phyloP scores from a whole-genome alignment of 495 filamentous ascomycete genomes.

The Aspergillus ostianus region DNA sequence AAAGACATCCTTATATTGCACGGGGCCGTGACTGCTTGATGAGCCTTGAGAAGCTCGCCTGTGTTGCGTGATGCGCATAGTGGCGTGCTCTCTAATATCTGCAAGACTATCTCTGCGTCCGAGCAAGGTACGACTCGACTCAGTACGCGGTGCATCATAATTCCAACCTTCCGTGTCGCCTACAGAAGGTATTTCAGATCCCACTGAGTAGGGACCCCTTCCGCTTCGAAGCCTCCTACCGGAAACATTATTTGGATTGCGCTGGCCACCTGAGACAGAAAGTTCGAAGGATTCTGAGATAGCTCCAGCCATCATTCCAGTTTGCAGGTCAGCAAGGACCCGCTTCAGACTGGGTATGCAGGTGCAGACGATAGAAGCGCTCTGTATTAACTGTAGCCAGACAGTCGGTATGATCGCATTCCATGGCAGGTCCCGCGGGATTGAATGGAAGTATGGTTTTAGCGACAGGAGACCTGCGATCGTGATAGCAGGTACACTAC shows the following conservation, averaged over 20 bases:
- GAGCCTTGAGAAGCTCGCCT: background rate
- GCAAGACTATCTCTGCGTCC: too few species aligned
- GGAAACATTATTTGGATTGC: too few species aligned
- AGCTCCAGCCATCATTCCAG: conserved; percentile 19
- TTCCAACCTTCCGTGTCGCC: background rate
- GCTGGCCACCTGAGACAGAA: conserved; percentile 9
- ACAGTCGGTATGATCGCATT: conserved; percentile 15
- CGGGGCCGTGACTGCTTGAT: background rate
- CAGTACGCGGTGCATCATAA: background rate
- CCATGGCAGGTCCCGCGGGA: background rate
- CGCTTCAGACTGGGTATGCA: conserved; percentile 20
- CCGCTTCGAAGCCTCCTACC: too few species aligned
- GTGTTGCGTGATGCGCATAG: background rate
- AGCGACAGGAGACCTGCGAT: background rate
- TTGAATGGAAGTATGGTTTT: background rate
- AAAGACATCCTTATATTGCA: too few species aligned
- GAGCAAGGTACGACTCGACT: background rate
- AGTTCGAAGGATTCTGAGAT: conserved; percentile 18
- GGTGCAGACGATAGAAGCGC: conserved; percentile 17
- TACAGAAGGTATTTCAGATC: background rate
- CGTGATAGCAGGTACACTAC: background rate
- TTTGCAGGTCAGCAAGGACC: conserved; percentile 16
- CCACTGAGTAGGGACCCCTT: background rate
- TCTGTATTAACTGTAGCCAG: conserved; percentile 18
- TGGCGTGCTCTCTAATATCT: too few species aligned